Base-by-base conservation (phyloP, 768 basidiomycete species). In the Tulasnella sp. region DNA sequence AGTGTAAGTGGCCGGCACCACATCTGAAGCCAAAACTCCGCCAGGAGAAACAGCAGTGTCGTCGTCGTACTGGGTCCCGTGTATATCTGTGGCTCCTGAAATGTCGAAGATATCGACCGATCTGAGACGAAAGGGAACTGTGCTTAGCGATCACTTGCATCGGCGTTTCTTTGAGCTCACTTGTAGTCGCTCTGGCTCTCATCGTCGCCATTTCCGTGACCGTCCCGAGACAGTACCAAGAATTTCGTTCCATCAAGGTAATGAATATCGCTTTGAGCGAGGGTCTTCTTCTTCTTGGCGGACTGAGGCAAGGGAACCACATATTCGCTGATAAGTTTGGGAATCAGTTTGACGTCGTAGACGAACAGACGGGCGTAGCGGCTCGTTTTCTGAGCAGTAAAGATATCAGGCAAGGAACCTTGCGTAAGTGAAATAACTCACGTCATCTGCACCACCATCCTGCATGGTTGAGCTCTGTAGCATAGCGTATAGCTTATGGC, bases 391-490 rank as follows among this genome's bases (percentile, higher is more conserved):
- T 87, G 22, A 3, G 31, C 29, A 29, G 52, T 45, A 11, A 29
- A 0, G 52, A 29, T 42, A 29, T 2, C 22, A 19, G 31, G 58
- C 12, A 17, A 64, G 31, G 25, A 1, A 17, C 11, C 5, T 31
- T 29, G 58, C 11, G 9, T 0, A 29, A 25, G 29, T 64, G 0
- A 29, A 34, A 58, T 25, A 15, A 49, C 42, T 17, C 45, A 73
- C 72, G 42, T 73, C 52, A n/a, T 73, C 49, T 6, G 39, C 31
- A 52, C 72, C 88, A n/a, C 89, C 88, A 78, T 91, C 90, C 78
- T 91, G 90, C 3, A 89, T 85, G 0, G 87, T 85, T 0, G 89
- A 90, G 5, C 87, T 85, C 79, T 92, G 91, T 0, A 91, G 84
- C 79, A 91, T 85, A 0, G 86, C 89, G 80, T 89, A 91, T 1